Evolutionary conservation across 1,139 yeast genomes (phyloP).

Genomic region (Candida labiduridarum): DNA sequence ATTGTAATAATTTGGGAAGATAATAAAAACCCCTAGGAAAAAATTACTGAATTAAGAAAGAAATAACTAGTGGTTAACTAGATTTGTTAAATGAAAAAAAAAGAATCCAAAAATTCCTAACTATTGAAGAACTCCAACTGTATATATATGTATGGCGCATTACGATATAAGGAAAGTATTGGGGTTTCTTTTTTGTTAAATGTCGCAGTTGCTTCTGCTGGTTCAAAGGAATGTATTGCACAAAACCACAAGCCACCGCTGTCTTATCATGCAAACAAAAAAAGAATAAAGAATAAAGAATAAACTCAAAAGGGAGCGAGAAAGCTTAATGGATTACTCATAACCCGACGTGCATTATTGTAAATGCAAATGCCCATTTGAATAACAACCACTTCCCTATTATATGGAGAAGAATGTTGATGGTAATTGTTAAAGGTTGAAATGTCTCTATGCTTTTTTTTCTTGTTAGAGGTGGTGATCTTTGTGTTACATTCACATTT

Average conservation of each 20-base stretch:
- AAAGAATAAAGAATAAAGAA: no score
- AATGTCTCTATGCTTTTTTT: background rate
- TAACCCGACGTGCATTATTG: no score
- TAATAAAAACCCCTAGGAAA: background rate
- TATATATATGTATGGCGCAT: background rate
- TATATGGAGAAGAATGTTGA: background rate
- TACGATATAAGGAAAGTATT: constrained; percentile 1
- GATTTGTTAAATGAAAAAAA: background rate
- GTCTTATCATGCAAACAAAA: no score
- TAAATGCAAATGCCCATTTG: no score
- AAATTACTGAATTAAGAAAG: constrained; percentile 1
- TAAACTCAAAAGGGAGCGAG: no score
- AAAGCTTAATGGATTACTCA: no score
- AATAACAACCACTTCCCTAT: no score
- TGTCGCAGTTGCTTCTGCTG: background rate
- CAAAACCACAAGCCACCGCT: no score
- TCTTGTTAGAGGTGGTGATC: background rate
- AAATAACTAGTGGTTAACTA: background rate
- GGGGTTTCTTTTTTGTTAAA: background rate
- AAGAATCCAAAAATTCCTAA: background rate
- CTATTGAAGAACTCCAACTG: background rate
- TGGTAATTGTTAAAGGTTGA: background rate
- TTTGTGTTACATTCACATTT: constrained; percentile 1
- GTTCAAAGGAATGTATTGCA: background rate
- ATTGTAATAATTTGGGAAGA: no score